A percentile compares a stretch with the other conserved stretches of the same genome.
These are phyloP conservation scores for Hondaea fermentalgiana DNA, from an alignment of 108 stramenopile species.

Conservation along the genomic window DNA sequence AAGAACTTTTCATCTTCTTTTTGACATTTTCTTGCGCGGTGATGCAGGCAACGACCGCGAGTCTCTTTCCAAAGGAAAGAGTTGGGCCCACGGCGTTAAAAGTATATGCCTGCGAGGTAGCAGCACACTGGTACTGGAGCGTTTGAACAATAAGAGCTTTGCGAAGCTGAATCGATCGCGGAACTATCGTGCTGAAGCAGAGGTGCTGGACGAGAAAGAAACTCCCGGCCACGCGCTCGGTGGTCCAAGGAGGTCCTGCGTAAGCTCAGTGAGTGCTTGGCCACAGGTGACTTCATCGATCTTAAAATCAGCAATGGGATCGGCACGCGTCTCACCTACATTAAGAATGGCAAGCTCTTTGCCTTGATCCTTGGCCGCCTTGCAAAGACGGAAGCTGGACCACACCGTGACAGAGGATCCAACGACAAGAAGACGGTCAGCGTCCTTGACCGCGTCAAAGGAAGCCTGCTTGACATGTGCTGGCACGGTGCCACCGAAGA, in stretches of 20 bases:
- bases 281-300: neutral
- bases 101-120: too few relatives aligned
- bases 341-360: constrained; percentile 70
- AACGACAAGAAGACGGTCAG: constrained; percentile 72
- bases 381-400: constrained; percentile 72
- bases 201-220: neutral
- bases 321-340: constrained; percentile 77
- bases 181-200: neutral
- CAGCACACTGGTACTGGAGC: too few relatives aligned
- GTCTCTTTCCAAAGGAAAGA: too few relatives aligned
- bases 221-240: neutral
- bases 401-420: constrained; percentile 75
- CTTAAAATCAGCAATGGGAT: constrained; percentile 47
- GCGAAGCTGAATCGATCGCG: neutral
- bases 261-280: neutral
- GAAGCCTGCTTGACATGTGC: constrained; percentile 51
- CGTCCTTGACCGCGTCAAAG: constrained; percentile 53
- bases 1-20: too few relatives aligned
- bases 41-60: too few relatives aligned
- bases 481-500: constrained; percentile 82
- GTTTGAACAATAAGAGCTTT: too few relatives aligned
- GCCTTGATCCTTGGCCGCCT: constrained; percentile 48
- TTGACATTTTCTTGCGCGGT: too few relatives aligned
- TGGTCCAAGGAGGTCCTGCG: neutral
- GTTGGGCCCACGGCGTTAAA: too few relatives aligned